phyloP scores from a whole-genome alignment of 495 filamentous ascomycete genomes.

The Neurospora sp. region DNA sequence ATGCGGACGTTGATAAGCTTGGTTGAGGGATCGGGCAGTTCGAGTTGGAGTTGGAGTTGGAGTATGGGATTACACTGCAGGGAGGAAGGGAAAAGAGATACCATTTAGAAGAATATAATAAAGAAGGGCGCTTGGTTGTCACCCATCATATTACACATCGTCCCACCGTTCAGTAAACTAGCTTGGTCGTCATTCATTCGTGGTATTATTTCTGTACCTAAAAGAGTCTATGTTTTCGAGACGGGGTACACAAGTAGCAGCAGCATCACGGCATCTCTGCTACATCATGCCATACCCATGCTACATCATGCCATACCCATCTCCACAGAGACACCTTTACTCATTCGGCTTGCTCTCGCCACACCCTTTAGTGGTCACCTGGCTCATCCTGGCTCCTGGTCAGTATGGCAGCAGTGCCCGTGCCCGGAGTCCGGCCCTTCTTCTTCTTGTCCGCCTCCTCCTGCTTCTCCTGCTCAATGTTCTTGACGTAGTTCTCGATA shows the following conservation, averaged over 20 bases:
- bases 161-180: not conserved
- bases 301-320: not conserved
- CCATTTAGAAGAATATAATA: not conserved
- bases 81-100: not conserved
- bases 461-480: constrained; percentile 97
- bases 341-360: not conserved
- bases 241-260: not conserved
- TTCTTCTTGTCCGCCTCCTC: constrained; percentile 97
- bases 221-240: not conserved
- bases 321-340: not conserved
- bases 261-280: not conserved
- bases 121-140: not conserved
- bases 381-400: constrained; percentile 51
- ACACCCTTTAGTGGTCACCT: constrained; percentile 15
- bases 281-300: not conserved
- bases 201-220: not conserved
- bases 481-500: constrained; percentile 94
- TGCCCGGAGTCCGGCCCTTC: constrained; percentile 65
- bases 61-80: not conserved
- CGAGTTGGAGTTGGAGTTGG: not conserved
- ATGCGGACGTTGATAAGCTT: constrained; percentile 61
- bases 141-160: not conserved
- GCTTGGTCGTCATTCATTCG: not conserved
- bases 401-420: constrained; percentile 68
- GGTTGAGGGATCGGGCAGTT: constrained; percentile 38